Evolutionary conservation across 192 early-diverging fungal genomes (phyloP), one percentile per base, ranked within the genome.

Genomic region (Coemansia javaensis): DNA sequence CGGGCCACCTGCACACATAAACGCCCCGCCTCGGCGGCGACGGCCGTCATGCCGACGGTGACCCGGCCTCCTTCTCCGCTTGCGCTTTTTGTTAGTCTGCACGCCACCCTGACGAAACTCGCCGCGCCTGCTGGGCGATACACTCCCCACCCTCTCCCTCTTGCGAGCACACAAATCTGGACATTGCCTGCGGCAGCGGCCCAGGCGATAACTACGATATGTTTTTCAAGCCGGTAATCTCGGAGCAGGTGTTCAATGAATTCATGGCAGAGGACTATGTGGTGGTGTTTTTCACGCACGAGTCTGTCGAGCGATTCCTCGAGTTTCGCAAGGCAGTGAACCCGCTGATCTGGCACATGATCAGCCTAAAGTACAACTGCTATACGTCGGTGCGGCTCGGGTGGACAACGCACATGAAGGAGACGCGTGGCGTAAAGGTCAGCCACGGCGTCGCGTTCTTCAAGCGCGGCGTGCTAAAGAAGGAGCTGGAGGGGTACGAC

Each of bases 381-480:
- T 59, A 59, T 16, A 59, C 57, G 0, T 40, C 33, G 2, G 34
- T 51, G 4, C 48, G 49, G 3, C n/a, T 5, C 3, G 49, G 43
- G 1, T 59, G 48, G 57, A 33, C 42, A 1, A 22, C 3, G 7
- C 35, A 51, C 28, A 24, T 59, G 48, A 12, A 30, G 14, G 22
- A 23, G 0, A 38, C 42, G 10, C 49, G 43, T 3, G 43, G 43
- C 9, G 40, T 62, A 11, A 54, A 25, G 20, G 34, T 37, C 7
- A 9, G 15, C 16, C 32, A 41, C 23, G 59, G 59, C 10, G 35
- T 62, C 7, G 59, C 44, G 6, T 62, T 54, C 27, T 53, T 53
- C 20, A 62, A 62, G 5, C 48, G 22, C 5, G 50, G 50, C 3
- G 46, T 32, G n/a, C 46, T 62, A 2, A 41, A 47, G 21, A 36